Evolutionary conservation across 768 basidiomycete genomes (phyloP).

Genomic region (Asterophora parasitica): DNA sequence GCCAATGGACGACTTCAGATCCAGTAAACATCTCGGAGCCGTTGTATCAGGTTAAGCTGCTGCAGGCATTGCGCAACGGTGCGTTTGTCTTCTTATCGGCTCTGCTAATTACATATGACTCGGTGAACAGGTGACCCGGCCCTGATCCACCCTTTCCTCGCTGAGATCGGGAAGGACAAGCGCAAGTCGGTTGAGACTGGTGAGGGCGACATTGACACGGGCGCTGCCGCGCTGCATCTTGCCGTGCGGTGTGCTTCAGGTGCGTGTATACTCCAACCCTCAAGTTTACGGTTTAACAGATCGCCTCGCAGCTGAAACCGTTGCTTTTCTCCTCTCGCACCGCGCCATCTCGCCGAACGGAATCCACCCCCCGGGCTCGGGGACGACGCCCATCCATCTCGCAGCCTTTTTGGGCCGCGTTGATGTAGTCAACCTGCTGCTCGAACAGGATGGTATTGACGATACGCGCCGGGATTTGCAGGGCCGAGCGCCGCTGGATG

Average conservation of each 20-base stretch:
- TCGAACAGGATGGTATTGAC: constrained; percentile 77
- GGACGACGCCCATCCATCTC: constrained; percentile 69
- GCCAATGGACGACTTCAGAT: background rate
- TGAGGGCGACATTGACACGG: constrained; percentile 48
- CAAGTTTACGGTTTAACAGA: background rate
- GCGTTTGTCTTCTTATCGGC: constrained; percentile 13
- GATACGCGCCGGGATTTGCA: constrained; percentile 68
- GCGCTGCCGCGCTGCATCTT: constrained; percentile 73
- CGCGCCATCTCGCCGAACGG: constrained; percentile 78
- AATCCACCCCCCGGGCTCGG: constrained; percentile 66
- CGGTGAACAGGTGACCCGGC: constrained; percentile 60
- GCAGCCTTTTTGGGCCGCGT: constrained; percentile 64
- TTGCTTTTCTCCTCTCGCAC: constrained; percentile 63
- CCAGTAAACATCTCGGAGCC: constrained; percentile 28
- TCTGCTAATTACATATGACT: background rate
- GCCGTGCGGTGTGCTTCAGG: constrained; percentile 79
- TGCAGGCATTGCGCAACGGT: constrained; percentile 62
- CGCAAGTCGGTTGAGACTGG: constrained; percentile 25
- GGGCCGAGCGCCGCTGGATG: constrained; percentile 66
- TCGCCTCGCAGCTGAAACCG: constrained; percentile 51
- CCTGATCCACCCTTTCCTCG: constrained; percentile 75
- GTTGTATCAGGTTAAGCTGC: constrained; percentile 59
- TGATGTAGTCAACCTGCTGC: constrained; percentile 69
- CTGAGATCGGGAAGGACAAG: constrained; percentile 67
- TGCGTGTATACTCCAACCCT: constrained; percentile 27